Base-by-base conservation (phyloP, 2,329 filamentous ascomycete species). In the Blumeriella jaapii region DNA sequence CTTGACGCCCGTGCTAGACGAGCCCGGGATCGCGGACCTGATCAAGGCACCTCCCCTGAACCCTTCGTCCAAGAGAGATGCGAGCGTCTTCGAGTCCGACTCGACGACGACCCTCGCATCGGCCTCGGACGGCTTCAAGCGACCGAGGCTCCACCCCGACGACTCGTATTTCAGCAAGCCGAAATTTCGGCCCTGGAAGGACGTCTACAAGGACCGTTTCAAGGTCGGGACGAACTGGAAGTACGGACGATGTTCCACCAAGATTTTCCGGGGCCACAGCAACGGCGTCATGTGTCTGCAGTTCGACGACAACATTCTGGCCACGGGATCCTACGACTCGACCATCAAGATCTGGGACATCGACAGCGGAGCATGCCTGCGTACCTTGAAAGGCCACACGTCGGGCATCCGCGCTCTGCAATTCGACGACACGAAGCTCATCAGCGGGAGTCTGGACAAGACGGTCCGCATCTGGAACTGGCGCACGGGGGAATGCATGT, bases 191-290 rank as follows among this genome's bases (percentile, higher is more conserved):
- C 86, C 81, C 0, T 98, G 91, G 91, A 98, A 98, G 59, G 86
- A 93, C 42, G 84, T 98, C 1, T 98, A 98, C 63, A 82, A 85
- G 45, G 89, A 95, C 57, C 75, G 84, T 11, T 96, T 89, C 67
- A 91, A 89, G 57, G 86, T 98, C 30, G 89, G 91, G 33, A 91
- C 80, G 41, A 96, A 96, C 57, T 98, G 91, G 91, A 93, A 94
- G 57, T 86, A 93, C 45, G 89, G 91, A 3, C 77, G 89, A 23
- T 96, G 81, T 61, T 78, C 78, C 5, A 80, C 83, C 47, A 86
- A 80, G 54, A 74, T 82, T 9, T 85, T 98, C 58, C 79, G 78
- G 48, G 89, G 87, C 1, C 80, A 96, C 58, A 78, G 74, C 8
- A 95, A 95, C 55, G 89, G 89, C 24, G 77, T 91, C 40, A 91